Evolutionary conservation across 2,329 filamentous ascomycete species (phyloP), one percentile per base, ranked within the genome.

Genomic region (Metarhizium sp.): DNA sequence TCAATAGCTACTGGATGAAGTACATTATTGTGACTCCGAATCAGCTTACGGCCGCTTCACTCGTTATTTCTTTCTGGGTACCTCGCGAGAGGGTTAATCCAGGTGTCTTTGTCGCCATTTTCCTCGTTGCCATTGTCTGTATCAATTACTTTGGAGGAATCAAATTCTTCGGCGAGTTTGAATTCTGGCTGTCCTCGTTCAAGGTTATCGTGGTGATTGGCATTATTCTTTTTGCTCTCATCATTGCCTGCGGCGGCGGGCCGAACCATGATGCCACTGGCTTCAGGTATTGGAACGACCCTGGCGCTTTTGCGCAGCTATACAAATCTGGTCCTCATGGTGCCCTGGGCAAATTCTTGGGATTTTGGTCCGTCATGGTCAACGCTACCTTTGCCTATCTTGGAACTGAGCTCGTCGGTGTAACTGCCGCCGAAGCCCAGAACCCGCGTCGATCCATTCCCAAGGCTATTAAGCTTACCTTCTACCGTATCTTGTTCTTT

Each of bases 1-100:
- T 48, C 13, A 7, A 29, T 55, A 78, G 76, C 46, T 79, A 79
- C 61, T 88, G 82, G 80, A 80, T 85, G 72, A 80, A 92, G 82
- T 94, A 94, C 69, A 88, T 94, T 67, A 92, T 95, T 64, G 80
- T 88, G 51, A 91, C 88, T 1, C 89, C 90, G 1, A 94, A 94
- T 65, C 89, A 95, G 67, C 75, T 95, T 43, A 94, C 89, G 1
- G 90, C 90, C 32, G 82, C 80, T n/a, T 82, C 88, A 5, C 71
- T 95, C 42, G 87, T 92, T 56, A 87, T 95, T 56, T 82, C 87
- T 61, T 91, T 84, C 64, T 95, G 90, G 90, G 73, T 89, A 11
- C 68, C 76, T 1, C 72, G 80, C 32, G 79, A 87, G 0, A 74
- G 71, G 48, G 77, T 92, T 55, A 92, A 92, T 64, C 85, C 88